These are phyloP conservation scores for Xylariales sp. DNA, from an alignment of 2,329 filamentous ascomycete genomes.

Conservation along the genomic window DNA sequence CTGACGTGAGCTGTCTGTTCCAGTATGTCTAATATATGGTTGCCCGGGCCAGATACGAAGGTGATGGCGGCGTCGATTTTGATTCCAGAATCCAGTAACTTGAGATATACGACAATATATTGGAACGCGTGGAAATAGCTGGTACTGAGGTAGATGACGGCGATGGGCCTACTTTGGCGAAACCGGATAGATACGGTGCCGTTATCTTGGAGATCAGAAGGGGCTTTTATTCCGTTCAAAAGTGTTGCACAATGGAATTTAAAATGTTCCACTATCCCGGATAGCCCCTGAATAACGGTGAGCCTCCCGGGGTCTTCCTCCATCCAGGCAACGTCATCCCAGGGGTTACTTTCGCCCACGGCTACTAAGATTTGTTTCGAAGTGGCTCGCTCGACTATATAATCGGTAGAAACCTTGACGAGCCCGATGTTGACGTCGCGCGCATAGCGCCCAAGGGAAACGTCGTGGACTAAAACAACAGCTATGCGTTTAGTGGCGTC, in stretches of 20 bases:
- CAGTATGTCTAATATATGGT: conserved; percentile 1
- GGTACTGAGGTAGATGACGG: conserved; percentile 6
- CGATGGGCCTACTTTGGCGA: background rate
- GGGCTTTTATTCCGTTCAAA: background rate
- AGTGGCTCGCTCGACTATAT: conserved; percentile 6
- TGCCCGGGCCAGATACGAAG: background rate
- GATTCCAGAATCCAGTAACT: background rate
- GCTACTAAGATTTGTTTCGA: conserved; percentile 13
- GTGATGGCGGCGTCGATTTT: conserved; percentile 3
- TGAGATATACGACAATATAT: conserved; percentile 7
- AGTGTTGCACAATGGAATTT: conserved; percentile 4
- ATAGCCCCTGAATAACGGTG: conserved; percentile 12
- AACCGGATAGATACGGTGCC: conserved; percentile 18
- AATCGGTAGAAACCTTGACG: conserved; percentile 14
- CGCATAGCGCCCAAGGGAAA: background rate
- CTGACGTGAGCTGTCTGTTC: background rate
- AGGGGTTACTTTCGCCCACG: background rate
- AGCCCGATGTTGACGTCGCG: conserved; percentile 22
- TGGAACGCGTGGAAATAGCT: background rate
- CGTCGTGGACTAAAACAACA: conserved; percentile 16
- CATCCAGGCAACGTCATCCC: background rate
- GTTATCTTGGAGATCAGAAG: conserved; percentile 18
- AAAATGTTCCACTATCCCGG: background rate
- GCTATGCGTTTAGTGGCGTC: conserved; percentile 10
- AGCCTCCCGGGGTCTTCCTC: conserved; percentile 17